Evolutionary conservation across 1,139 yeast genomes (phyloP), one percentile per base, ranked within the genome.

Genomic region (Debaryomycetaceae sp.): DNA sequence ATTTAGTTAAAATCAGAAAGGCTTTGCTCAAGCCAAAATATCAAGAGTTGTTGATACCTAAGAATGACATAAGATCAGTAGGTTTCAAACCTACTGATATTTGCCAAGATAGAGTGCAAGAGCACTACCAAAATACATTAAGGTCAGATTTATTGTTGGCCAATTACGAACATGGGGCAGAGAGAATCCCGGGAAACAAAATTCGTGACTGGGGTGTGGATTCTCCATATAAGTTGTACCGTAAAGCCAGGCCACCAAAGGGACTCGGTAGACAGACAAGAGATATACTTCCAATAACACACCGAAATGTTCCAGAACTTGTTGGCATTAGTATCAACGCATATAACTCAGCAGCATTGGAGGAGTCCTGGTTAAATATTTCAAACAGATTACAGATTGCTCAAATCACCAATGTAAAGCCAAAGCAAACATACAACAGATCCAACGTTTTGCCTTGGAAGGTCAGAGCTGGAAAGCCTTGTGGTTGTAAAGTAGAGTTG

Each of bases 361-460:
- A 78, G 45, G 82, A 84, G 52, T 75, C 81, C 35, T 83, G 89
- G 67, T 73, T 82, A 46, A 87, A 89, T 36, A 79, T 91, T 43
- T 78, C 92, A 29, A 88, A 95, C 14, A 73, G 82, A 47, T 73
- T 88, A 46, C 95, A 87, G 62, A 62, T 94, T 41, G 95, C 95
- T 50, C 98, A 92, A 61, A 86, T 94, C 55, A 91, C 98, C 28
- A 96, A 96, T 48, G 82, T 77, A 49, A 87, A 88, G 61, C 91
- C 98, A 33, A 72, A 75, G 48, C 75, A 83, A 31, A 71, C 88
- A 26, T 84, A 72, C 58, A 84, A 95, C 35, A 86, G 79, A 55
- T 75, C 87, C 11, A 89, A 89, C 62, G 87, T 88, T 36, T 85
- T 92, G 40, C 78, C 81, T 33, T 91, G 97, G 96, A 83, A 83